Evolutionary conservation across 2,329 filamentous ascomycete genomes (phyloP).

Genomic region (Pleomassaria siparia): DNA sequence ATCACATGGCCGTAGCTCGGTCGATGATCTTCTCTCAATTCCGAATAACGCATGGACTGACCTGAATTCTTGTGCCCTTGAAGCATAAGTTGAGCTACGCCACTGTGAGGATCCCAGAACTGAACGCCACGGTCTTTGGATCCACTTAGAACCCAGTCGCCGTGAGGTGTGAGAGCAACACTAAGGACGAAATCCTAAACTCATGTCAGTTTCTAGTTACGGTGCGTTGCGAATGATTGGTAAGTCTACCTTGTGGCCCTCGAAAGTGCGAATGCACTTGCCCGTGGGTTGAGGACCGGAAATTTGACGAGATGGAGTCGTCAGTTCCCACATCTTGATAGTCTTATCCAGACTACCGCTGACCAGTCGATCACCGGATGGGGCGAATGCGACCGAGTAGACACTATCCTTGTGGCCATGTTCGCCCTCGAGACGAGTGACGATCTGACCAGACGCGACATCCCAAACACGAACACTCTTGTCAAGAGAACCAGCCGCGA

Average conservation of each 20-base stretch:
- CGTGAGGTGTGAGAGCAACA: constrained; percentile 91
- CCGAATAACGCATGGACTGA: constrained; percentile 39
- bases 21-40: neutral
- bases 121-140: constrained; percentile 97
- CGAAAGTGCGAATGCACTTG: constrained; percentile 94
- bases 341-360: constrained; percentile 96
- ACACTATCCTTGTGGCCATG: constrained; percentile 97
- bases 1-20: no score
- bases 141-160: constrained; percentile 93
- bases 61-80: constrained; percentile 97
- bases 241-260: constrained; percentile 80
- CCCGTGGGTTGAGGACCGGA: constrained; percentile 76
- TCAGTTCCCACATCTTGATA: constrained; percentile 99
- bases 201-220: constrained; percentile 5
- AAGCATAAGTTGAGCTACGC: constrained; percentile 94
- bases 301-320: constrained; percentile 66
- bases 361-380: constrained; percentile 88
- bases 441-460: constrained; percentile 77
- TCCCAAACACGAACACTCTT: constrained; percentile 99
- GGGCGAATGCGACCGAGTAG: constrained; percentile 94
- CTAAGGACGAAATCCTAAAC: constrained; percentile 89
- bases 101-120: constrained; percentile 96
- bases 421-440: constrained; percentile 88
- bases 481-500: constrained; percentile 91
- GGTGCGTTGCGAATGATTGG: neutral